Base-by-base conservation (phyloP, 2,329 filamentous ascomycete genomes). In the Fusarium concolor region DNA sequence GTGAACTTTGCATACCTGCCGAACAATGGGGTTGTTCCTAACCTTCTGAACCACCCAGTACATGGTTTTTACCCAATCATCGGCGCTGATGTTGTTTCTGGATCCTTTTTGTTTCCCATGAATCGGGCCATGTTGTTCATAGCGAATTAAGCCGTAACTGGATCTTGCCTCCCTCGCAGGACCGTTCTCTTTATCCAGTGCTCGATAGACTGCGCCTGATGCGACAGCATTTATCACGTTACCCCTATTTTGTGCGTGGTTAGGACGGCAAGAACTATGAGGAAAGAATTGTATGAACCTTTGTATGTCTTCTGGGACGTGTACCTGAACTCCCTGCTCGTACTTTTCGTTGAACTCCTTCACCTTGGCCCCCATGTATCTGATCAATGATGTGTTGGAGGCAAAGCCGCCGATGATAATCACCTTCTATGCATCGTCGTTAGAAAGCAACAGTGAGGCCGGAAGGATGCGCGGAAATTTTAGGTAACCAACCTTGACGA, bases 361-460 rank as follows among this genome's bases (percentile, higher is more conserved):
- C 4, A 56, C 10, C 1, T 12, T 7, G 4, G 4, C 14, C 6
- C 20, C 3, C 14, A 56, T 9, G 18, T 31, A 49, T 6, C 42
- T 22, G 10, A 20, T 10, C 2, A 56, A 46, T 6, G 29, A 56
- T 1, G 6, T 3, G 4, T 45, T 49, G 6, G 15, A 31, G 4
- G 57, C 44, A 15, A 60, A 43, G 6, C 57, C 57, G 5, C 57
- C 43, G n/a, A 60, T 56, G 17, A 56, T 10, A 5, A 60, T n/a
- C 4, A 60, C 51, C 1, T 38, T 47, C 57, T 60, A 10, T 15
- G 9, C 3, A 28, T 47, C 14, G 15, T 22, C 11, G 10, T 24
- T 24, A 10, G 10, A 11, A 29, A 12, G 3, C 28, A 29, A 8
- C 12, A 3, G 10, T 11, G 7, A 29, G 10, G 10, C 12, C 10